A percentile compares a stretch with the other conserved stretches of the same genome.
phyloP scores from a whole-genome alignment of 192 early-diverging fungal genomes.

The Chytriomyces sp. region DNA sequence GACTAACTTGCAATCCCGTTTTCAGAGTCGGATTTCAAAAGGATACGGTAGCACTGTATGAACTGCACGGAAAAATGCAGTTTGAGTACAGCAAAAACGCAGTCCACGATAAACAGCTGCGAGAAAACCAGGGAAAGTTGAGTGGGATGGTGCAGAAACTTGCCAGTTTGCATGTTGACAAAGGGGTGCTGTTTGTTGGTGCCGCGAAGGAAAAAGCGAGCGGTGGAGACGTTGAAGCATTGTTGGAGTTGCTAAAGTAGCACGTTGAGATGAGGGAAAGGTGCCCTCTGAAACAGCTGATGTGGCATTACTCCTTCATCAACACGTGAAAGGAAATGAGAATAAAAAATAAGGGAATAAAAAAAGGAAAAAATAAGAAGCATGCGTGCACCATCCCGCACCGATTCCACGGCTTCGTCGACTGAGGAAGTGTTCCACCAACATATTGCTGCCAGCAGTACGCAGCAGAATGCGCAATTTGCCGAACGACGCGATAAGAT shows the following conservation, averaged over 20 bases:
- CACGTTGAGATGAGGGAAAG: too few species aligned
- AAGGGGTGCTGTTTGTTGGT: background rate
- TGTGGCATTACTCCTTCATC: too few species aligned
- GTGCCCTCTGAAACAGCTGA: too few species aligned
- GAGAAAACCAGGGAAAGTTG: background rate
- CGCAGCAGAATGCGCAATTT: slow-evolving; percentile 55
- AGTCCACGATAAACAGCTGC: background rate
- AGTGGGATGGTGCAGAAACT: background rate
- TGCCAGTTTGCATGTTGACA: background rate
- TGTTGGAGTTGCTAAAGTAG: too few species aligned
- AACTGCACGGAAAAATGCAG: background rate
- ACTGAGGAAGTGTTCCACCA: background rate
- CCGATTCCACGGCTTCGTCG: background rate
- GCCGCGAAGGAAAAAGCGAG: too few species aligned
- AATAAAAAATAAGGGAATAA: too few species aligned
- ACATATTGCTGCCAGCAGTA: background rate
- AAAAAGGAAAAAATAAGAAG: too few species aligned
- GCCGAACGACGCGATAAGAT: slow-evolving; percentile 76
- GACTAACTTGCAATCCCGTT: background rate
- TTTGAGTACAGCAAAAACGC: background rate
- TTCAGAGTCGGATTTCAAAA: background rate
- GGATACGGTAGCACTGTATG: background rate
- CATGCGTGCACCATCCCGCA: background rate
- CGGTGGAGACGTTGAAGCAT: too few species aligned
- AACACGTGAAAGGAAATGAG: too few species aligned